phyloP scores from a whole-genome alignment of 1,284 basidiomycete genomes.

The Peniophora sp. region DNA sequence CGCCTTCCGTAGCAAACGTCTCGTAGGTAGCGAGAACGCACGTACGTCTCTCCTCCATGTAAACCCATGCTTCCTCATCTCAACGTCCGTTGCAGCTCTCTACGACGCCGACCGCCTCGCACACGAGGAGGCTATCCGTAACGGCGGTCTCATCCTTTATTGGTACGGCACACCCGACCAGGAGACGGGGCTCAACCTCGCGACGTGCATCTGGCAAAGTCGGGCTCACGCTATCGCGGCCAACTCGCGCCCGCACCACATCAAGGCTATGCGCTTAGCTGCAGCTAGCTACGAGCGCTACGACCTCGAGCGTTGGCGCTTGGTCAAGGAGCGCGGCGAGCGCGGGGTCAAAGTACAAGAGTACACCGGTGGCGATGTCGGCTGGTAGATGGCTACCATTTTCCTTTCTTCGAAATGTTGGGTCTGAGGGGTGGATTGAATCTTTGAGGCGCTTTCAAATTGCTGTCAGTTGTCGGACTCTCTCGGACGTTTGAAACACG shows the following conservation, averaged over 20 bases:
- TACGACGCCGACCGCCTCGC: slow-evolving; percentile 82
- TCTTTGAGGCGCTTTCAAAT: neutral
- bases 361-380: slow-evolving; percentile 63
- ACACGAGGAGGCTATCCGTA: slow-evolving; percentile 84
- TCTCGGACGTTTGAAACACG: too few relatives aligned
- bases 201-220: slow-evolving; percentile 94
- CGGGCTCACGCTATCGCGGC: slow-evolving; percentile 76
- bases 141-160: slow-evolving; percentile 82
- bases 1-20: slow-evolving; percentile 77
- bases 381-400: slow-evolving; percentile 41
- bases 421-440: neutral
- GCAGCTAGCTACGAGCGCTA: slow-evolving; percentile 74
- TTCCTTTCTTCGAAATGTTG: neutral
- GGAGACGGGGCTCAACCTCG: slow-evolving; percentile 74
- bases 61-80: neutral
- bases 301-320: slow-evolving; percentile 64
- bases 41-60: slow-evolving; percentile 30
- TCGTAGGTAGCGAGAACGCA: slow-evolving; percentile 56
- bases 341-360: slow-evolving; percentile 45
- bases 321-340: slow-evolving; percentile 59
- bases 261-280: slow-evolving; percentile 76
- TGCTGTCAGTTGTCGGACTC: neutral
- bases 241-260: slow-evolving; percentile 72
- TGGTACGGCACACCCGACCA: slow-evolving; percentile 87
- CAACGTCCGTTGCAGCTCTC: slow-evolving; percentile 38